Evolutionary conservation across 2,329 filamentous ascomycete genomes (phyloP).

Genomic region (Fusarium brachygibbosum): DNA sequence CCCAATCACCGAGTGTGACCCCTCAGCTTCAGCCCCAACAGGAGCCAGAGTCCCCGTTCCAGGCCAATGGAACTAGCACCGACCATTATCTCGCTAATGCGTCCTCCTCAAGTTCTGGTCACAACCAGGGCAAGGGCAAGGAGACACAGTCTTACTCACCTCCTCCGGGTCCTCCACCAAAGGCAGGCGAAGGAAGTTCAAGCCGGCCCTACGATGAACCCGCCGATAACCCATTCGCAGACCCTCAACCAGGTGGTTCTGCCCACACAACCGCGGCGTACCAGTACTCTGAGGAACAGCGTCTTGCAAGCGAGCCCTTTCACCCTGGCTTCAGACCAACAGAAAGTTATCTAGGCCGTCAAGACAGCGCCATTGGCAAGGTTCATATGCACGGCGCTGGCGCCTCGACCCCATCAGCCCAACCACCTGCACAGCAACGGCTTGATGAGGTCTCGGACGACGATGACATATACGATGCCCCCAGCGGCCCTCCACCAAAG

Average conservation of each 20-base stretch:
- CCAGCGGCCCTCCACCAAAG: conserved; percentile 51
- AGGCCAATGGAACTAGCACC: conserved; percentile 50
- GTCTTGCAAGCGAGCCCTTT: conserved; percentile 55
- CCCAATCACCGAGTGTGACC: conserved; percentile 48
- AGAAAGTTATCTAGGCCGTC: conserved; percentile 50
- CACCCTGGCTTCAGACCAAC: conserved; percentile 54
- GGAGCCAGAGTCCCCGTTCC: conserved; percentile 19
- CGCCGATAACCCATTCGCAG: conserved; percentile 50
- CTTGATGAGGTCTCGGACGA: conserved; percentile 52
- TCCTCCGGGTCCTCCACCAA: conserved; percentile 45
- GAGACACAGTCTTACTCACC: conserved; percentile 49
- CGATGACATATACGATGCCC: conserved; percentile 58
- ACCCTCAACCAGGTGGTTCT: conserved; percentile 50
- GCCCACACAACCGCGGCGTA: conserved; percentile 30
- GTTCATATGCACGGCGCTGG: conserved; percentile 59
- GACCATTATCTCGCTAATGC: conserved; percentile 38
- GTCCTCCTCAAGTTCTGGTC: conserved; percentile 34
- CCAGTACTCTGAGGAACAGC: conserved; percentile 41
- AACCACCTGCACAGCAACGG: conserved; percentile 33
- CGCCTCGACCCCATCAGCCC: conserved; percentile 34
- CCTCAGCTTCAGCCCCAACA: conserved; percentile 37
- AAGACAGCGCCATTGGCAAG: conserved; percentile 59
- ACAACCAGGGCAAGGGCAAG: conserved; percentile 53
- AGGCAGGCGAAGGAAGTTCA: conserved; percentile 47
- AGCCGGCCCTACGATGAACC: conserved; percentile 37